Conservation (phyloP, 768 basidiomycete species). For the Tricholoma terreum region DNA sequence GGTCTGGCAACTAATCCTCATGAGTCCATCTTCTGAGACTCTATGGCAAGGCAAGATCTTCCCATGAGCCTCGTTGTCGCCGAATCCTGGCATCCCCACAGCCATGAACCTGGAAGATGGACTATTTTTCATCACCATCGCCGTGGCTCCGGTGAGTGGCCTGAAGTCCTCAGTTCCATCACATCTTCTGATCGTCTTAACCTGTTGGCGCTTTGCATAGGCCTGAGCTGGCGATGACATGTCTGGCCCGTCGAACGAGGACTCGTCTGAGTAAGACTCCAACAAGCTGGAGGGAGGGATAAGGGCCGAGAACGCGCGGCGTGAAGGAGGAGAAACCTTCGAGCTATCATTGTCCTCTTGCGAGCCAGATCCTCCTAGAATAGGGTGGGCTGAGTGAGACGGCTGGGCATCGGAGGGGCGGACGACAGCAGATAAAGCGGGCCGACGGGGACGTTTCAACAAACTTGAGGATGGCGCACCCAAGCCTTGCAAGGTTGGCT, state of each 20-base stretch:
- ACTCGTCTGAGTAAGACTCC: conserved; percentile 45
- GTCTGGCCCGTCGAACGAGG: conserved; percentile 65
- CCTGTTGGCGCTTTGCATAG: conserved; percentile 73
- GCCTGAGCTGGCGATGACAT: conserved; percentile 81
- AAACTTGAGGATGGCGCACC: conserved; percentile 51
- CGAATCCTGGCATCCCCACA: conserved; percentile 78
- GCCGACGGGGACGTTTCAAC: conserved; percentile 61
- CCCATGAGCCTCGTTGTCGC: conserved; percentile 89
- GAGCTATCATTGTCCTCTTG: conserved; percentile 27
- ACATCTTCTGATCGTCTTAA: conserved; percentile 72
- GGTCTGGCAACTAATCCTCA: conserved; percentile 80
- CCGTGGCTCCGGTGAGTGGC: conserved; percentile 66
- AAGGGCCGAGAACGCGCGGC: conserved; percentile 78
- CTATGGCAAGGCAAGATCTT: conserved; percentile 93
- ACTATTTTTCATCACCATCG: conserved; percentile 51
- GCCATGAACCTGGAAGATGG: conserved; percentile 55
- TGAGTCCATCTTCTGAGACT: conserved; percentile 92
- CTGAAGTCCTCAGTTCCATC: conserved; percentile 82
- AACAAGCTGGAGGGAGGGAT: conserved; percentile 57
- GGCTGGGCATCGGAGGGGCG: conserved; percentile 39
- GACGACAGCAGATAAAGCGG: conserved; percentile 63
- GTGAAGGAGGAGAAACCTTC: conserved; percentile 46
- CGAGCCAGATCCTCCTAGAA: conserved; percentile 28
- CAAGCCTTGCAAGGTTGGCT: conserved; percentile 53
- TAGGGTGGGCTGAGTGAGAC: conserved; percentile 42